Percentiles rank a stretch among this genome's conserved stretches.
These are phyloP conservation scores for Marasmius sp. DNA, from an alignment of 1,284 basidiomycete genomes.

Conservation along the genomic window DNA sequence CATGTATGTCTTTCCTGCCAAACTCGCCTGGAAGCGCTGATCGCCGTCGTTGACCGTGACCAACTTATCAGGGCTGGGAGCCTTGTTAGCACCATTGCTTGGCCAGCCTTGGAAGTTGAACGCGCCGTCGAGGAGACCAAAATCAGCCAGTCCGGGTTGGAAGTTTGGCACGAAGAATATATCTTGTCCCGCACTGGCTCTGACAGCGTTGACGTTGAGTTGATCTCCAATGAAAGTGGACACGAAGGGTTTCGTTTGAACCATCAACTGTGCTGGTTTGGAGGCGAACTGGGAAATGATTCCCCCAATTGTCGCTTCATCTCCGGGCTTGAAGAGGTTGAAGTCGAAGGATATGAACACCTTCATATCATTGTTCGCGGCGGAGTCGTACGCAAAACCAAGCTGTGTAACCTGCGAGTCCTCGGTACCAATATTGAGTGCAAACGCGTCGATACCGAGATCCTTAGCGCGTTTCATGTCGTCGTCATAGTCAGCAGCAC, in stretches of 20 bases:
- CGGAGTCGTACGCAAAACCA: constrained; percentile 28
- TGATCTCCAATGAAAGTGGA: constrained; percentile 20
- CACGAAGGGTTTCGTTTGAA: constrained; percentile 15
- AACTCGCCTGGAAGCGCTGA: constrained; percentile 16
- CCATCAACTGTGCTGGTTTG: constrained; percentile 17
- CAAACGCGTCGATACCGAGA: constrained; percentile 27
- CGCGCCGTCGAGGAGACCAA: constrained; percentile 19
- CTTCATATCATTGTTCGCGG: constrained; percentile 28
- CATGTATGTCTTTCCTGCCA: constrained; percentile 28
- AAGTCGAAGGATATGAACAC: constrained; percentile 35
- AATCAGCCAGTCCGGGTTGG: constrained; percentile 18
- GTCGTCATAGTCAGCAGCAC: constrained; percentile 21
- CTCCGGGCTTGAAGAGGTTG: constrained; percentile 19
- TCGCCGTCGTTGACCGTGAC: constrained; percentile 27
- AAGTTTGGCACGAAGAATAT: constrained; percentile 21
- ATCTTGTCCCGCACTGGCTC: constrained; percentile 11
- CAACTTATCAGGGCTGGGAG: constrained; percentile 11
- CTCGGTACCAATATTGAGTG: constrained; percentile 22
- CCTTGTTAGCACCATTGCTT: constrained; percentile 22
- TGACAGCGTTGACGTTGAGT: constrained; percentile 14
- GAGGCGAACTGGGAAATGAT: constrained; percentile 22
- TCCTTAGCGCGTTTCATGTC: constrained; percentile 28
- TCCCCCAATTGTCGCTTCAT: constrained; percentile 13
- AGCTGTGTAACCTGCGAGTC: constrained; percentile 28
- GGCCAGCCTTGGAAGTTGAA: constrained; percentile 22